Percentiles rank a stretch among this genome's conserved stretches.
phyloP scores from a whole-genome alignment of 2,329 filamentous ascomycete genomes.

The Microsporum audouinii region DNA sequence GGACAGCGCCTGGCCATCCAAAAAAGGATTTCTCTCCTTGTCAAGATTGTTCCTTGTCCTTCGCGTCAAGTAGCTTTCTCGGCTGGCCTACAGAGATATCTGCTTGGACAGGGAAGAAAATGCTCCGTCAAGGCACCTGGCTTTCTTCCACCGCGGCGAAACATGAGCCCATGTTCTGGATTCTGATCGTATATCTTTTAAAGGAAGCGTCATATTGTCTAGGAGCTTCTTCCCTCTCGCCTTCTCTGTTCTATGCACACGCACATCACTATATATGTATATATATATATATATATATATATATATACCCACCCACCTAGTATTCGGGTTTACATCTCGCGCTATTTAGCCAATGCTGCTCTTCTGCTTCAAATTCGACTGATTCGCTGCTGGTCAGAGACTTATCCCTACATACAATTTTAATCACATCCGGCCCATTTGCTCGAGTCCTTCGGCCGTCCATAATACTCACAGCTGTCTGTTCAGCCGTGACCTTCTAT shows the following conservation, averaged over 20 bases:
- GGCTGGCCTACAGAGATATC: not conserved
- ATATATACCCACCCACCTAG: not conserved
- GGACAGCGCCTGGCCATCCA: not conserved
- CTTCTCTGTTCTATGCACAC: not conserved
- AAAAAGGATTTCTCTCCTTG: not conserved
- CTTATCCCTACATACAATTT: not conserved
- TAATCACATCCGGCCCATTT: not conserved
- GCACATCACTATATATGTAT: not conserved
- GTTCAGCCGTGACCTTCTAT: not conserved
- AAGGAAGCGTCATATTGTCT: not conserved
- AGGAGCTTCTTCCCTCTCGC: not conserved
- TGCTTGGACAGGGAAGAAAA: not conserved
- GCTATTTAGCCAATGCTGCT: not conserved
- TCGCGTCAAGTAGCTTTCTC: slow-evolving; percentile 4
- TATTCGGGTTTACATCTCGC: not conserved
- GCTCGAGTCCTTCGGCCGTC: not conserved
- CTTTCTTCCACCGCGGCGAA: not conserved
- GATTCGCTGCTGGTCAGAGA: not conserved
- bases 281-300: not conserved
- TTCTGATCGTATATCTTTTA: slow-evolving; percentile 4
- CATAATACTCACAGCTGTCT: not conserved
- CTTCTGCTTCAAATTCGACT: not conserved
- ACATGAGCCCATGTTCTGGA: not conserved
- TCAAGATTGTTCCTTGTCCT: not conserved
- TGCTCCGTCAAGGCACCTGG: slow-evolving; percentile 1